Evolutionary conservation across 2,329 filamentous ascomycete species (phyloP), one percentile per base, ranked within the genome.

Genomic region (Fusarium domesticum): DNA sequence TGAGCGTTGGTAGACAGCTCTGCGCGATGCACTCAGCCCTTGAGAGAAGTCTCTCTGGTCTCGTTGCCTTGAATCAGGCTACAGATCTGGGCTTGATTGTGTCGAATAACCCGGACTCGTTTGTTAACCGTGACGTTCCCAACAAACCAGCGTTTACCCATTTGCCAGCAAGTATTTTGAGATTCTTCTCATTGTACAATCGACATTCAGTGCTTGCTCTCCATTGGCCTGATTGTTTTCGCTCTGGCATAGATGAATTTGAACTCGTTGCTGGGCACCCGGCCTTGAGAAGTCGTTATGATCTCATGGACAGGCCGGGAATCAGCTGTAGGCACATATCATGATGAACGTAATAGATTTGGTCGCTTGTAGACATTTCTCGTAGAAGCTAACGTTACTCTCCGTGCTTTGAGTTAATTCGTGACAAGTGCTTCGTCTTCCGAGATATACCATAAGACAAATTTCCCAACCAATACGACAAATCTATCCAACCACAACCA

Each of bases 311-410:
- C 56, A 73, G 67, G 68, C 64, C 71, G 74, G 75, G 75, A 77
- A 78, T 78, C 74, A 77, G 74, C 74, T 76, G 75, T 76, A 76
- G 75, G 73, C 68, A 78, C 74, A 78, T 74, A 35, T 45, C 39
- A 40, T n/a, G n/a, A 38, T 15, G 17, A 16, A 32, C 32, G 35
- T 18, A 32, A 6, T 14, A n/a, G 14, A 11, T 16, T 38, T 33
- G 14, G 19, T 38, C 30, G 20, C 17, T 11, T 16, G 18, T 34
- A 15, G 25, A 14, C 10, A 20, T 20, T n/a, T n/a, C n/a, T n/a
- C n/a, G n/a, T n/a, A n/a, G n/a, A n/a, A n/a, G n/a, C n/a, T n/a
- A n/a, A n/a, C n/a, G n/a, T n/a, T n/a, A n/a, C n/a, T n/a, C n/a
- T n/a, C n/a, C n/a, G n/a, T n/a, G n/a, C n/a, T n/a, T n/a, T n/a